Percentiles rank a stretch among this genome's conserved stretches.
Evolutionary conservation across 129 eudicot genomes (phyloP).

Genomic region (carrot (Daucus carota)): DH1_v3.0 NC_030387.2:31472001-31472500

Average conservation of each 20-base stretch:
- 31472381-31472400: background rate
- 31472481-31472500: constrained; percentile 17
- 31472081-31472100: constrained; percentile 19
- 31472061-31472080: constrained; percentile 20
- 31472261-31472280: constrained; percentile 19
- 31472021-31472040: constrained; percentile 13
- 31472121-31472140: constrained; percentile 20
- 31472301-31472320: background rate
- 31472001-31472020: constrained; percentile 19
- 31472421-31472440: background rate
- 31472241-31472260: constrained; percentile 22
- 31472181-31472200: constrained; percentile 21
- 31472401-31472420: background rate
- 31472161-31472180: constrained; percentile 16
- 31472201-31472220: constrained; percentile 22
- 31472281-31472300: background rate
- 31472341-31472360: background rate
- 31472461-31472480: constrained; percentile 26
- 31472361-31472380: background rate
- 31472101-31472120: constrained; percentile 22
- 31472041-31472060: constrained; percentile 20
- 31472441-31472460: constrained; percentile 24
- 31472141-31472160: constrained; percentile 21
- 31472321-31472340: background rate
- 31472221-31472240: constrained; percentile 20